phyloP scores from a whole-genome alignment of 306 rosid species.

The Cicer arietinum region DNA sequence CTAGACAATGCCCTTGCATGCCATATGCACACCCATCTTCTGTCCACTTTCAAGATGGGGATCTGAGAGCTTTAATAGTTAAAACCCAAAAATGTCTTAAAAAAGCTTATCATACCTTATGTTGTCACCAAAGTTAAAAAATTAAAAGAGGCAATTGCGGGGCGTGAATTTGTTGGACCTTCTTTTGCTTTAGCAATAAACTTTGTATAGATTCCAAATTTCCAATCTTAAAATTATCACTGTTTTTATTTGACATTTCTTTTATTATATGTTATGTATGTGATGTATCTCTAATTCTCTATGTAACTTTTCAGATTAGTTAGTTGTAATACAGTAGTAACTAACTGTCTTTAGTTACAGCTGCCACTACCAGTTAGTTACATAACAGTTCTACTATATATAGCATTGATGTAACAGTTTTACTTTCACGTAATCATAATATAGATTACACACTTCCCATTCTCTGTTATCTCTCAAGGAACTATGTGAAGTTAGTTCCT shows the following conservation, averaged over 20 bases:
- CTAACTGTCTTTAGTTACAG: constrained; percentile 2
- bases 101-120: not conserved
- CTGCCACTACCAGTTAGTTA: not conserved
- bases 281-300: not conserved
- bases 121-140: not conserved
- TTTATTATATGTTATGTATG: not conserved
- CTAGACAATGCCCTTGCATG: not conserved
- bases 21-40: not conserved
- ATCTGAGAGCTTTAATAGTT: not conserved
- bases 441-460: not conserved
- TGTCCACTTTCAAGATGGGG: not conserved
- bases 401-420: not conserved
- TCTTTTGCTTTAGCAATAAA: not conserved
- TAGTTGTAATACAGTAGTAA: constrained; percentile 1
- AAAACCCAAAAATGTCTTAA: not conserved
- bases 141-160: not conserved
- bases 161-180: constrained; percentile 15
- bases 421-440: constrained; percentile 1
- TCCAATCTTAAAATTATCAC: not conserved
- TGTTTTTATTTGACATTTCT: not conserved
- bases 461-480: not conserved
- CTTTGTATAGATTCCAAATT: not conserved
- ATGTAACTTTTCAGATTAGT: not conserved
- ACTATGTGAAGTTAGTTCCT: constrained; percentile 1
- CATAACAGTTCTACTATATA: not conserved